phyloP scores from a whole-genome alignment of 441 rosid species.

The Erodium moschatum region DNA sequence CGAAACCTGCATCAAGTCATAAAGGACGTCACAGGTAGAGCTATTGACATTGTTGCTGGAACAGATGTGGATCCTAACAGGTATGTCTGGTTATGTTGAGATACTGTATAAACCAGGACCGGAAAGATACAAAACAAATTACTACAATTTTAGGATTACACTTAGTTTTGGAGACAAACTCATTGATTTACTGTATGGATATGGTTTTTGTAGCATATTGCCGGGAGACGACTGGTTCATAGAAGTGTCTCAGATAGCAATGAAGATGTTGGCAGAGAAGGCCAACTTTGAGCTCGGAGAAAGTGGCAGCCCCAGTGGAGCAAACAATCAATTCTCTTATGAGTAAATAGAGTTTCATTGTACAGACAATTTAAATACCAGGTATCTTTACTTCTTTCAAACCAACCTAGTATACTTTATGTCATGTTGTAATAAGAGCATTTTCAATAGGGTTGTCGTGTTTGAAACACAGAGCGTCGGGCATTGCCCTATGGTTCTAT shows the following conservation, averaged over 20 bases:
- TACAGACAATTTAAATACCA: constrained; percentile 1
- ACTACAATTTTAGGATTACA: background rate
- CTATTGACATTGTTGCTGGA: constrained; percentile 68
- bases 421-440: background rate
- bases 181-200: background rate
- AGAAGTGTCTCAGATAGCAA: constrained; percentile 67
- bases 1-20: constrained; percentile 79
- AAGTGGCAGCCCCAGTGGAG: constrained; percentile 75
- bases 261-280: constrained; percentile 78
- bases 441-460: no score
- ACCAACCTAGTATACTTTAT: background rate
- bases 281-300: constrained; percentile 66
- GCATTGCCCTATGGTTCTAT: no score
- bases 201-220: constrained; percentile 43
- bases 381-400: background rate
- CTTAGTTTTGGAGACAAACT: background rate
- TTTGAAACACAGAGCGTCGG: no score
- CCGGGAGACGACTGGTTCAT: constrained; percentile 94
- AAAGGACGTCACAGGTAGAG: constrained; percentile 78
- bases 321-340: background rate
- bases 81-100: constrained; percentile 27
- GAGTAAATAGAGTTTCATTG: background rate
- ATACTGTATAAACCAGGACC: background rate
- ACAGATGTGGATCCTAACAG: constrained; percentile 89
- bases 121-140: background rate